phyloP scores from a whole-genome alignment of 2,329 filamentous ascomycete species.

The Sporothrix luriei region DNA sequence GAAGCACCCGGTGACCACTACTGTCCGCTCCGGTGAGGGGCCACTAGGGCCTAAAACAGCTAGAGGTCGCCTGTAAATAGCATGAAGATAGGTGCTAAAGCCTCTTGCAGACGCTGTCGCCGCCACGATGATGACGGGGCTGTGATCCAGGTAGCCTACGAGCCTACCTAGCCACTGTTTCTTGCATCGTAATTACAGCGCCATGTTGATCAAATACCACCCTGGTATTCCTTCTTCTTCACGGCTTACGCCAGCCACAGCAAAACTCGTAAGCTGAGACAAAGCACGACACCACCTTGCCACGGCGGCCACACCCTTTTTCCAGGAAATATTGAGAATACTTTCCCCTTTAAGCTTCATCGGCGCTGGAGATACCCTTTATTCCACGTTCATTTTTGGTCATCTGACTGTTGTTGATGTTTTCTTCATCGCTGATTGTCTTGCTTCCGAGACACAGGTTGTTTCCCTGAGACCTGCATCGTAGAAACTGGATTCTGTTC shows the following conservation, averaged over 20 bases:
- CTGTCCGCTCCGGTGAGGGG: not conserved
- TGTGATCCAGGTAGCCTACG: slow-evolving; percentile 6
- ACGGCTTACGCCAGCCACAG: slow-evolving; percentile 15
- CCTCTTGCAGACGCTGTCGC: not conserved
- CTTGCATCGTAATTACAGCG: not conserved
- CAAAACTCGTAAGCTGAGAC: slow-evolving; percentile 25
- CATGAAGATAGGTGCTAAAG: not conserved
- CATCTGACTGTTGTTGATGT: slow-evolving; percentile 22
- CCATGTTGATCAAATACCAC: too few relatives aligned
- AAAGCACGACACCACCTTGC: not conserved
- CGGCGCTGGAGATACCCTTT: not conserved
- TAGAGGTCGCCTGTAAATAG: slow-evolving; percentile 19
- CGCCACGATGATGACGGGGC: slow-evolving; percentile 6
- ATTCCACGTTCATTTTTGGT: not conserved
- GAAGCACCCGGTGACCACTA: slow-evolving; percentile 25
- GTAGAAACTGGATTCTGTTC: slow-evolving; percentile 1
- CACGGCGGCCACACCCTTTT: slow-evolving; percentile 21
- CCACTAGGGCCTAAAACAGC: slow-evolving; percentile 10
- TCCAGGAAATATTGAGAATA: not conserved
- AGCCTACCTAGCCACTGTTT: not conserved
- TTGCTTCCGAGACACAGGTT: slow-evolving; percentile 17
- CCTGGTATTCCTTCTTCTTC: not conserved
- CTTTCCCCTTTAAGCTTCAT: slow-evolving; percentile 4
- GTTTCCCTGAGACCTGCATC: not conserved
- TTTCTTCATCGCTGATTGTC: slow-evolving; percentile 1